Evolutionary conservation across 306 rosid species (phyloP).

Genomic region (Sicyos edulis): DNA sequence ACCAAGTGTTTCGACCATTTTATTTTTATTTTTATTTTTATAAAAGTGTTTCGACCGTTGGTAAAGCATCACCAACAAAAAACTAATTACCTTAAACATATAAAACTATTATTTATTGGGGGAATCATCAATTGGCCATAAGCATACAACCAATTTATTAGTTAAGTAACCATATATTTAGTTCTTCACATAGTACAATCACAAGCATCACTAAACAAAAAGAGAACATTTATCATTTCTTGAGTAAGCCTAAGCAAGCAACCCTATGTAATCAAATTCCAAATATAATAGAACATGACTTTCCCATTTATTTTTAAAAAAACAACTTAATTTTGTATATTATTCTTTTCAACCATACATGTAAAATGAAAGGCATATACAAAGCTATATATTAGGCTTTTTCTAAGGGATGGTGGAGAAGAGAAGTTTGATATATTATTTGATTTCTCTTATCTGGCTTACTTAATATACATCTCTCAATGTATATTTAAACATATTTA

Average conservation of each 20-base stretch:
- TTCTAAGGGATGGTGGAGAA: constrained; percentile 18
- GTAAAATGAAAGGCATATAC: constrained; percentile 1
- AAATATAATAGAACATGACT: constrained; percentile 28
- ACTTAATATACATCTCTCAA: neutral
- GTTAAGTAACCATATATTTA: neutral
- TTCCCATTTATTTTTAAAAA: constrained; percentile 23
- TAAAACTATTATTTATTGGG: too few species aligned
- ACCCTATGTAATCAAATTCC: neutral
- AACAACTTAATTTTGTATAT: neutral
- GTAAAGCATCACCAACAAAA: too few species aligned
- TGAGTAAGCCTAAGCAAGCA: neutral
- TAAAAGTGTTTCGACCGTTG: too few species aligned
- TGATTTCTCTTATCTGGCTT: neutral
- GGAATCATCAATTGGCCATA: too few species aligned
- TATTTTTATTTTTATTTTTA: too few species aligned
- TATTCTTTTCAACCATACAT: neutral
- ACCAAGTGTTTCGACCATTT: too few species aligned
- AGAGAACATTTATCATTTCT: neutral
- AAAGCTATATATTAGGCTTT: constrained; percentile 12
- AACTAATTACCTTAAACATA: too few species aligned
- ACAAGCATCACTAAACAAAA: neutral
- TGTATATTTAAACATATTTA: neutral
- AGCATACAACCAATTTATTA: too few species aligned
- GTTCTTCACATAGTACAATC: neutral
- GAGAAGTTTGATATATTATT: constrained; percentile 1